These are phyloP conservation scores for Millerozyma miso DNA, from an alignment of 805 yeast species.

Conservation along the genomic window DNA sequence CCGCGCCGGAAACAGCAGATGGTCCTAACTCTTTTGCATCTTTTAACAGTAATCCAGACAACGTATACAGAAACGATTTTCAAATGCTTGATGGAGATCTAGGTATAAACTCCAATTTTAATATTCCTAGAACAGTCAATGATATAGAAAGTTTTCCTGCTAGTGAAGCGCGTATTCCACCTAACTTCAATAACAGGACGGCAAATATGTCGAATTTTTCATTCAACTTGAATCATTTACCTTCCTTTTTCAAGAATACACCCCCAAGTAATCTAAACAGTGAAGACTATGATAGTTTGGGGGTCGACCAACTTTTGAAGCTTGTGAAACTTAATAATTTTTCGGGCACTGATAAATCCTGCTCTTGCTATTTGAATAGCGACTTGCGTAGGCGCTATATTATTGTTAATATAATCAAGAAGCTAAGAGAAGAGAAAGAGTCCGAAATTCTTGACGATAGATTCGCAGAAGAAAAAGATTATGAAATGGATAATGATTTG, in stretches of 20 bases:
- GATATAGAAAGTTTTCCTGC: neutral
- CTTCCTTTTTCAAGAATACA: slow-evolving; percentile 18
- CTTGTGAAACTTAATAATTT: slow-evolving; percentile 17
- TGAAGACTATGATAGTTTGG: slow-evolving; percentile 37
- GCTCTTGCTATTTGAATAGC: slow-evolving; percentile 12
- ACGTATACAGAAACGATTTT: neutral
- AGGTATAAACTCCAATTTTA: slow-evolving; percentile 1
- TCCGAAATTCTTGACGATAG: slow-evolving; percentile 29
- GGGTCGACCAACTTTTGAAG: slow-evolving; percentile 35
- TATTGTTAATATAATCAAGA: slow-evolving; percentile 32
- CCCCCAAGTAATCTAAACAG: slow-evolving; percentile 24
- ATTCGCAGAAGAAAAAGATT: slow-evolving; percentile 27
- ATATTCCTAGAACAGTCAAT: slow-evolving; percentile 1
- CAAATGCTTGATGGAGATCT: neutral
- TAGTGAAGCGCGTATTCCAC: neutral
- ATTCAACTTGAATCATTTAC: slow-evolving; percentile 6
- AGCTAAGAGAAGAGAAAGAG: slow-evolving; percentile 35
- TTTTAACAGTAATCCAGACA: slow-evolving; percentile 1
- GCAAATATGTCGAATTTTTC: slow-evolving; percentile 2
- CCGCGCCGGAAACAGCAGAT: slow-evolving; percentile 3
- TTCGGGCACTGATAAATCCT: slow-evolving; percentile 5
- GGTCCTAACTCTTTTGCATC: neutral
- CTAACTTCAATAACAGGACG: slow-evolving; percentile 4
- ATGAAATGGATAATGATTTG: slow-evolving; percentile 39
- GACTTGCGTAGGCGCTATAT: slow-evolving; percentile 35